Evolutionary conservation across 108 stramenopile species (phyloP).

Genomic region (Ochromonas danica): DNA sequence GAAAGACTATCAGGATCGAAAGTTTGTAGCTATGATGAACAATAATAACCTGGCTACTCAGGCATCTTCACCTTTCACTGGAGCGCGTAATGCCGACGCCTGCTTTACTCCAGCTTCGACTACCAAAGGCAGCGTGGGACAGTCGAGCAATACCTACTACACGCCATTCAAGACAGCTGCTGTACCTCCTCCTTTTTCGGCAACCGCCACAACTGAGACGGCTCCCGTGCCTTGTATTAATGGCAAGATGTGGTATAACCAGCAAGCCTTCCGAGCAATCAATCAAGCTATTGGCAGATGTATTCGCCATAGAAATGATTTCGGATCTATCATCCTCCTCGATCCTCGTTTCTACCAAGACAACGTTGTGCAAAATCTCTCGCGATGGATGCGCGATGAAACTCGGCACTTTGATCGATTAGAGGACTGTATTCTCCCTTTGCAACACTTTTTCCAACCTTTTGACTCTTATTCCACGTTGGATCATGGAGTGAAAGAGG

Average conservation of each 20-base stretch:
- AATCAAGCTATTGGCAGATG: constrained; percentile 82
- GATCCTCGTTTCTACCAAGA: constrained; percentile 59
- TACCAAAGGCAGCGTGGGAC: not conserved
- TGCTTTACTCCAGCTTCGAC: not conserved
- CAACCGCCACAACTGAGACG: not conserved
- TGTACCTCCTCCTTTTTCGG: no score
- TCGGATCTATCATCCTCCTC: constrained; percentile 75
- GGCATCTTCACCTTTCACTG: not conserved
- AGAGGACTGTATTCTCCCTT: not conserved
- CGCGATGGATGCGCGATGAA: constrained; percentile 18
- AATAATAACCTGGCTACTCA: not conserved
- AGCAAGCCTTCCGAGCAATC: constrained; percentile 82
- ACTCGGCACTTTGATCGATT: not conserved
- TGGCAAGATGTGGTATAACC: constrained; percentile 66
- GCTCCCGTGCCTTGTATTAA: not conserved
- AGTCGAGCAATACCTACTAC: not conserved
- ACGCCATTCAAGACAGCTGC: no score
- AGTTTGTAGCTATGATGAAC: no score
- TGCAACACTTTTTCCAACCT: not conserved
- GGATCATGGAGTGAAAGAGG: no score
- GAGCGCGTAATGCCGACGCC: not conserved
- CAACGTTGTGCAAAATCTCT: not conserved
- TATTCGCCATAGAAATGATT: constrained; percentile 80
- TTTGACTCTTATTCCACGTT: no score
- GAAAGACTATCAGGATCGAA: not conserved